Evolutionary conservation across 768 basidiomycete genomes (phyloP).

Genomic region (Boletus rubroflammeus): DNA sequence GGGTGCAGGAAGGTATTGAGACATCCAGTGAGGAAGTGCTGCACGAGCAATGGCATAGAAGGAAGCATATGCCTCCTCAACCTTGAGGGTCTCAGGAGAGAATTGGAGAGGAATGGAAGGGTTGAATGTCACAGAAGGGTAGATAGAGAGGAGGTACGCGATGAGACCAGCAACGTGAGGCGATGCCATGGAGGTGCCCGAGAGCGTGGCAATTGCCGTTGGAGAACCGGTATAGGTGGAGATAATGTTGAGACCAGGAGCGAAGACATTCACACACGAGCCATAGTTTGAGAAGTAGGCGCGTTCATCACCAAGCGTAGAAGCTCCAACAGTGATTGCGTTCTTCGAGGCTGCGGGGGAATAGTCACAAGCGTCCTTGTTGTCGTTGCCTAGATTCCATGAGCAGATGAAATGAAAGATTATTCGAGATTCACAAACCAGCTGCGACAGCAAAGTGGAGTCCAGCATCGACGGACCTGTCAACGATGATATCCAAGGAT

Average conservation of each 20-base stretch:
- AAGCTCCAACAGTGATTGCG: slow-evolving; percentile 93
- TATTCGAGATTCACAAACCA: slow-evolving; percentile 45
- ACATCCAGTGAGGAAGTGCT: slow-evolving; percentile 56
- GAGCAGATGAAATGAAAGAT: background rate
- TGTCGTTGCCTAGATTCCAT: slow-evolving; percentile 60
- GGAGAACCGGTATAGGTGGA: slow-evolving; percentile 77
- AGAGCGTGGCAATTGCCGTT: slow-evolving; percentile 67
- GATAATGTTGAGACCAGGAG: slow-evolving; percentile 85
- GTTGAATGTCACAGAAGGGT: slow-evolving; percentile 64
- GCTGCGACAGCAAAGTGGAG: slow-evolving; percentile 98
- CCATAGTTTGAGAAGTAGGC: slow-evolving; percentile 95
- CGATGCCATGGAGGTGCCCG: slow-evolving; percentile 93
- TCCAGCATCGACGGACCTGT: slow-evolving; percentile 77
- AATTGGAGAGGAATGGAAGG: slow-evolving; percentile 42
- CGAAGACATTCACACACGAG: slow-evolving; percentile 88
- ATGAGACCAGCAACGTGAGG: slow-evolving; percentile 88
- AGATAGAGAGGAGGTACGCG: slow-evolving; percentile 89
- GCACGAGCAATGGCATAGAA: slow-evolving; percentile 54
- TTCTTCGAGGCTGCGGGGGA: slow-evolving; percentile 89
- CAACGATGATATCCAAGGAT: slow-evolving; percentile 80
- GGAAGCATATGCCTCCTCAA: slow-evolving; percentile 38
- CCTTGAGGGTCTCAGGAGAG: slow-evolving; percentile 34
- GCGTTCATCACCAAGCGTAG: slow-evolving; percentile 73
- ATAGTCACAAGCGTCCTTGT: slow-evolving; percentile 86
- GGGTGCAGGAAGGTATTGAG: slow-evolving; percentile 54